Evolutionary conservation across 176 grass and related monocot genomes (phyloP).

Genomic region (Avena atlantica): DNA sequence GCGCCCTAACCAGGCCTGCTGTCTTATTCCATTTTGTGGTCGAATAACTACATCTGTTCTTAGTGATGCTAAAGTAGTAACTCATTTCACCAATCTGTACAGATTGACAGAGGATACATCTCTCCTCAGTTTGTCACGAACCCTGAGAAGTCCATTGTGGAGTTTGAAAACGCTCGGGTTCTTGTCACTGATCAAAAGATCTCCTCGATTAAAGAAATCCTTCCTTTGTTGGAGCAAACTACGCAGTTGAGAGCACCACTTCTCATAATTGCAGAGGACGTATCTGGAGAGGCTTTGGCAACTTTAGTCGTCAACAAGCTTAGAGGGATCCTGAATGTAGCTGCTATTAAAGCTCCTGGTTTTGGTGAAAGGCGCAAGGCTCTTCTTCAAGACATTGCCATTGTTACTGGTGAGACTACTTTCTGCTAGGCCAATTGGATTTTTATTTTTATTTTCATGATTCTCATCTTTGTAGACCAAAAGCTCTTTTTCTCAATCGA

Average conservation of each 20-base stretch:
- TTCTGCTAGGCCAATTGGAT: neutral
- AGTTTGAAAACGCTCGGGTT: conserved; percentile 91
- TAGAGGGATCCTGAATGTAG: conserved; percentile 89
- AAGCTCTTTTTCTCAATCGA: neutral
- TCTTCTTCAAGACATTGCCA: conserved; percentile 91
- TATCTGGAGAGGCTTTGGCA: conserved; percentile 89
- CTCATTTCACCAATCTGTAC: neutral
- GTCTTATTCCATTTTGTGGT: conserved; percentile 23
- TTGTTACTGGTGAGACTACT: conserved; percentile 72
- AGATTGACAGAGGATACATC: conserved; percentile 92
- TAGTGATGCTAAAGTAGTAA: conserved; percentile 6
- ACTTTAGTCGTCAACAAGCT: conserved; percentile 92
- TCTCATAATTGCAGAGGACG: conserved; percentile 89
- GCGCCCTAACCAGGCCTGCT: neutral
- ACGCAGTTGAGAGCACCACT: conserved; percentile 86
- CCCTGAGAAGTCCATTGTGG: conserved; percentile 84
- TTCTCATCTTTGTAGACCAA: conserved; percentile 23
- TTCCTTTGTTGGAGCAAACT: conserved; percentile 88
- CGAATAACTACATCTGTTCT: neutral
- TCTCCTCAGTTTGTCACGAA: conserved; percentile 96
- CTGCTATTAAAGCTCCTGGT: conserved; percentile 91
- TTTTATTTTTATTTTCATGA: neutral
- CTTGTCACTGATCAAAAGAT: conserved; percentile 97
- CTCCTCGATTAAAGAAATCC: conserved; percentile 86
- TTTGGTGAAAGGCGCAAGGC: conserved; percentile 95